Evolutionary conservation across 371 early-diverging fungal genomes (phyloP), one percentile per base, ranked within the genome.

Genomic region (Syncephalastrum sp.): DNA sequence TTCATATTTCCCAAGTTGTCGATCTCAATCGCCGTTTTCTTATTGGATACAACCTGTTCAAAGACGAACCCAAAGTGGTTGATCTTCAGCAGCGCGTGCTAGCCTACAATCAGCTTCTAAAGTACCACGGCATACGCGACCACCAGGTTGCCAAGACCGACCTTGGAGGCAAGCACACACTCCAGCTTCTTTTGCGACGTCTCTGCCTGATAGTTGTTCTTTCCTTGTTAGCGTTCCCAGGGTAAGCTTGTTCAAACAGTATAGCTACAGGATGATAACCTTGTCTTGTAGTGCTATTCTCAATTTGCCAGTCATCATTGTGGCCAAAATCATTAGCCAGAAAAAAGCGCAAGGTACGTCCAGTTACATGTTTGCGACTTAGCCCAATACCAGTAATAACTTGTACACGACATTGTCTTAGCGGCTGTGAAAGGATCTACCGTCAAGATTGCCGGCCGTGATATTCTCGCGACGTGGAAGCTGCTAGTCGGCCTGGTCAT

Each of bases 401-500:
- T 57, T 25, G 42, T 15, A 48, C 3, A 14, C 29, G 41, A 17
- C 3, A 43, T n/a, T n/a, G 10, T 33, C 38, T 57, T 47, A 69
- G 91, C 91, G 62, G 96, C 95, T 0, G 72, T 89, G 56, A 85
- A 82, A 1, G 86, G 81, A 8, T 95, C 95, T 8, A 86, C 87
- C 16, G 96, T 97, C 54, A 97, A 97, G 68, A 84, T 97, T 59
- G 83, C 83, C 38, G 98, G 93, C 16, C 82, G 86, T 46, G 98
- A 97, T 67, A 97, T 97, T 7, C 71, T 97, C 5, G 92, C 94
- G 0, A 95, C 97, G 5, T 97, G 97, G 98, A 96, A 96, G 62
- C 77, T 96, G 4, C 69, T 94, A n/a, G 88, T 91, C 12, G 88
- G 89, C 10, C 64, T 93, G 46, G 90, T 82, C 3, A 67, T 93